A percentile compares a stretch with the other conserved stretches of the same genome.
These are phyloP conservation scores for Astragalus membranaceus DNA, from an alignment of 306 rosid genomes.

Conservation along the genomic window DNA sequence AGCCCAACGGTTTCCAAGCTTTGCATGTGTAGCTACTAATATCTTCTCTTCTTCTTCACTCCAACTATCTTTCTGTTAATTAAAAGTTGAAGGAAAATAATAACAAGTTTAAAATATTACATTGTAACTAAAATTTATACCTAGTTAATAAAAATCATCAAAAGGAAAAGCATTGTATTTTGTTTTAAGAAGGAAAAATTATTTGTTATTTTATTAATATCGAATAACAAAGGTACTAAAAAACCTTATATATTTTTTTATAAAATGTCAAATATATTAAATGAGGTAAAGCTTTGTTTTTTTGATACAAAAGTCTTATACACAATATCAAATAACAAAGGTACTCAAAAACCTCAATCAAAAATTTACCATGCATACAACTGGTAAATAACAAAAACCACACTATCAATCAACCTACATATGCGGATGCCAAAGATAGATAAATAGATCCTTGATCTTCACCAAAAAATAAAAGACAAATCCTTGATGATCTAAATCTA, in stretches of 20 bases:
- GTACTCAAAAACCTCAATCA: too few relatives aligned
- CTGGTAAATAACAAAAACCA: too few relatives aligned
- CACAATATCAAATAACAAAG: too few relatives aligned
- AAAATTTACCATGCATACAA: too few relatives aligned
- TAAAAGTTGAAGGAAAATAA: neutral
- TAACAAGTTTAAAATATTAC: neutral
- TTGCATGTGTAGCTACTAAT: conserved; percentile 48
- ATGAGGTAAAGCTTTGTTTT: too few relatives aligned
- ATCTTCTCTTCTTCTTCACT: conserved; percentile 65
- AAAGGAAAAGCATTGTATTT: neutral
- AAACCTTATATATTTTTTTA: too few relatives aligned
- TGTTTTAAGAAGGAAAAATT: too few relatives aligned
- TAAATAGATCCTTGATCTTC: neutral
- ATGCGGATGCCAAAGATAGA: neutral
- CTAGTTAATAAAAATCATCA: neutral
- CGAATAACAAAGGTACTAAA: too few relatives aligned
- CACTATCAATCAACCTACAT: neutral
- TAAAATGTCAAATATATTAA: too few relatives aligned
- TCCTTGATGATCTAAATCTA: neutral
- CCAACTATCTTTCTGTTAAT: conserved; percentile 58
- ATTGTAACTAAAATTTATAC: neutral
- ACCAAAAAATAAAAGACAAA: neutral
- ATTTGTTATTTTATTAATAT: too few relatives aligned
- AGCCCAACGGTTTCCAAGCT: conserved; percentile 72
- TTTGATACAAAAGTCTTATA: too few relatives aligned